A percentile compares a stretch with the other conserved stretches of the same genome.
Conservation (phyloP, 345 rosid genomes). For the Populus ilicifolia region DNA sequence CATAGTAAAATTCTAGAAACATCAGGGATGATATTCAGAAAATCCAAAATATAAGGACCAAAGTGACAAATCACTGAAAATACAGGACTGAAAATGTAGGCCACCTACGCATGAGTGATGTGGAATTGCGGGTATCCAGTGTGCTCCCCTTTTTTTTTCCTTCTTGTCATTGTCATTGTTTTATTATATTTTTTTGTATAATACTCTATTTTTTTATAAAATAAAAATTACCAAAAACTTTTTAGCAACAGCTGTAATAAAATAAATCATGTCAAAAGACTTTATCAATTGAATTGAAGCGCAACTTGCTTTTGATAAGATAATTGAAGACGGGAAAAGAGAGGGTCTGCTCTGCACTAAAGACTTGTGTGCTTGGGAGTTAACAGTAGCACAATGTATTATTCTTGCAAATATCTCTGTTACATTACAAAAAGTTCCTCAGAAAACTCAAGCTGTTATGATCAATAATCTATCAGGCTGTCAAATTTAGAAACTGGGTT, state of each 20-base stretch:
- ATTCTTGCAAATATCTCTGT: background rate
- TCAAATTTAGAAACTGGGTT: background rate
- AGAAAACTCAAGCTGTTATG: background rate
- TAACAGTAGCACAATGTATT: background rate
- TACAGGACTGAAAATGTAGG: background rate
- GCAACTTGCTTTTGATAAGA: background rate
- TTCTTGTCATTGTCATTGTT: too few species aligned
- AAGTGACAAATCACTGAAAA: background rate
- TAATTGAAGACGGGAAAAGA: background rate
- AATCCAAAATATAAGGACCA: background rate
- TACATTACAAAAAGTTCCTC: background rate
- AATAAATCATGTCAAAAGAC: too few species aligned
- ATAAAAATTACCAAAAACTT: too few species aligned
- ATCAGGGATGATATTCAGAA: background rate
- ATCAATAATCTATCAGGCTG: background rate
- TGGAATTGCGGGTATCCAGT: background rate
- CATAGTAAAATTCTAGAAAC: background rate
- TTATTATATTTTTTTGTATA: too few species aligned
- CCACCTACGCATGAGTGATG: background rate
- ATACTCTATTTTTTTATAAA: too few species aligned
- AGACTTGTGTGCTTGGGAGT: background rate
- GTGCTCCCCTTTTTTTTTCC: too few species aligned
- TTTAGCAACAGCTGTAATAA: too few species aligned
- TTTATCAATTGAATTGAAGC: too few species aligned
- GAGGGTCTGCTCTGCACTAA: background rate